Conservation (phyloP, 768 basidiomycete genomes). For the Suillus americanus region DNA sequence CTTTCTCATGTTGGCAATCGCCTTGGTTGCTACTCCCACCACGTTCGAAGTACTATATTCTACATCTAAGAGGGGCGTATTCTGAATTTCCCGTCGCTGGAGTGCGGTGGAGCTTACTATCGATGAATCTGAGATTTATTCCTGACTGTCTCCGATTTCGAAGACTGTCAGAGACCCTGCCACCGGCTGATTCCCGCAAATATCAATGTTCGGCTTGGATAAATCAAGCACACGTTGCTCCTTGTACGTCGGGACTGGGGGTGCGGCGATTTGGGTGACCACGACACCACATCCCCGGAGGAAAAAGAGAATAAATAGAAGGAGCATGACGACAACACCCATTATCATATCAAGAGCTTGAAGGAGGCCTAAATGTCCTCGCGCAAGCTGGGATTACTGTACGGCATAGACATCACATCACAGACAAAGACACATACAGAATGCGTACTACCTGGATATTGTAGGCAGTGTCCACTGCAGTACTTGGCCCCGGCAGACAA, state of each 20-base stretch:
- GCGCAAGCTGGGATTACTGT: neutral
- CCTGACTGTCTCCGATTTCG: neutral
- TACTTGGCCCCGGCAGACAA: too few species aligned
- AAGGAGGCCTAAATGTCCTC: too few species aligned
- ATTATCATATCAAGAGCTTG: neutral
- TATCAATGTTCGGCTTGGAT: neutral
- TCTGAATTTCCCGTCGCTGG: neutral
- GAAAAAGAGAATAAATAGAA: neutral
- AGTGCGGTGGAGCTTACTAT: neutral
- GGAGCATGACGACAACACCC: neutral
- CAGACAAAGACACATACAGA: neutral
- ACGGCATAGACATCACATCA: neutral
- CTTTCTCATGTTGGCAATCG: neutral
- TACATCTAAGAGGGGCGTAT: neutral
- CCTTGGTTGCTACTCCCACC: slow-evolving; percentile 1
- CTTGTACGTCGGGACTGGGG: neutral
- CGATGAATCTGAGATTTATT: neutral
- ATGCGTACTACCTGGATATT: too few species aligned
- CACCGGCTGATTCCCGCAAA: neutral
- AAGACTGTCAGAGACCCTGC: neutral
- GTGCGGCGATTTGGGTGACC: neutral
- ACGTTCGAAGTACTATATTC: neutral
- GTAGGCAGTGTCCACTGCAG: neutral
- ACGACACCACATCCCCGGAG: neutral
- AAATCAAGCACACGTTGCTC: neutral